Percentiles rank a stretch among this genome's conserved stretches.
Conservation (phyloP, 352 stramenopile species). For the Phytopythium oedochilum region DNA sequence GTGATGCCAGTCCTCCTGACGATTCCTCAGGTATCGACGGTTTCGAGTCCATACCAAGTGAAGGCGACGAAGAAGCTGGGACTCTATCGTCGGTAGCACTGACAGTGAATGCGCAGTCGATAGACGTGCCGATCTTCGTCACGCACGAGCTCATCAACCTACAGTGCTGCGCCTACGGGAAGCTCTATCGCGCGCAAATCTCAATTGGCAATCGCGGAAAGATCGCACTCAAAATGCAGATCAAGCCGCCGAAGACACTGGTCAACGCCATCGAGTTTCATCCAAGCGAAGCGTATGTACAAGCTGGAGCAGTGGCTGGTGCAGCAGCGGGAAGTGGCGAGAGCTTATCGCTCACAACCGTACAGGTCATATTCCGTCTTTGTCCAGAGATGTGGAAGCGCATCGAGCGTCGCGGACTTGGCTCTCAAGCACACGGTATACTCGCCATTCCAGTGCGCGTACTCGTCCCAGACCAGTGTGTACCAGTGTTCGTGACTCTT, state of each 20-base stretch:
- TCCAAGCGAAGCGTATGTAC: slow-evolving; percentile 84
- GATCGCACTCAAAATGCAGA: slow-evolving; percentile 78
- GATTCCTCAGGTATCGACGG: not conserved
- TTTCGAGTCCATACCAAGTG: not conserved
- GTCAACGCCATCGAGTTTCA: slow-evolving; percentile 68
- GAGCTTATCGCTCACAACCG: not conserved
- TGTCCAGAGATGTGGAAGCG: slow-evolving; percentile 35
- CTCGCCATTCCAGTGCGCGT: slow-evolving; percentile 45
- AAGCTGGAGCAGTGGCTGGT: slow-evolving; percentile 21
- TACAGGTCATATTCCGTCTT: slow-evolving; percentile 74
- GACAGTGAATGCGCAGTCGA: slow-evolving; percentile 21
- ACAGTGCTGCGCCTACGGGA: slow-evolving; percentile 79
- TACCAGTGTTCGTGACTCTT: slow-evolving; percentile 35
- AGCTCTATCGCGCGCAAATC: slow-evolving; percentile 83
- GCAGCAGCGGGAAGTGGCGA: slow-evolving; percentile 9
- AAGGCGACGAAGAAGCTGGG: not conserved
- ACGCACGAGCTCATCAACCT: slow-evolving; percentile 50
- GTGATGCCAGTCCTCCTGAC: not conserved
- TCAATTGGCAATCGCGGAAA: slow-evolving; percentile 84
- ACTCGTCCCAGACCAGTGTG: slow-evolving; percentile 52
- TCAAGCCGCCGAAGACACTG: slow-evolving; percentile 66
- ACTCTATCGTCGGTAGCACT: slow-evolving; percentile 10
- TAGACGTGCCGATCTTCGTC: slow-evolving; percentile 42
- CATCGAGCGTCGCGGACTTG: slow-evolving; percentile 39
- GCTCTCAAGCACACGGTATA: slow-evolving; percentile 26